Evolutionary conservation across 495 filamentous ascomycete genomes (phyloP).

Genomic region (Bryoglossum gracile): DNA sequence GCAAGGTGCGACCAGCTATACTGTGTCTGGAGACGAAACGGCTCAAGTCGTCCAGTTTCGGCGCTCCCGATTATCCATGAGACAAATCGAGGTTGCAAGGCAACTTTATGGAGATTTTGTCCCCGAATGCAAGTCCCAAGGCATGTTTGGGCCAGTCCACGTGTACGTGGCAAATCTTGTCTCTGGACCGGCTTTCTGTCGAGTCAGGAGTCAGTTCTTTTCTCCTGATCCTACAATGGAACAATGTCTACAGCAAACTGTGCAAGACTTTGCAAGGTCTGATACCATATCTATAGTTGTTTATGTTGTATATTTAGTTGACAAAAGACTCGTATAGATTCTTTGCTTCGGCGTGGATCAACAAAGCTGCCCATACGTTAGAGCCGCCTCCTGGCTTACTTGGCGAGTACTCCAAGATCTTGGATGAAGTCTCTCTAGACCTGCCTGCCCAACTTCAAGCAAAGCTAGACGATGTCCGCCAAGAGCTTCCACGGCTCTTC

Average conservation of each 20-base stretch:
- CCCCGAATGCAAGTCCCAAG: conserved; percentile 3
- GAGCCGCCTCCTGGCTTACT: conserved; percentile 14
- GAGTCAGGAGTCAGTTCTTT: conserved; percentile 11
- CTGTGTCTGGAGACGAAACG: conserved; percentile 9
- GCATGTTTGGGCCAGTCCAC: conserved; percentile 6
- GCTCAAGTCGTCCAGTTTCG: conserved; percentile 14
- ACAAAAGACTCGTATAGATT: conserved; percentile 17
- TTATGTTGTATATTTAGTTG: conserved; percentile 1
- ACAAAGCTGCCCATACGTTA: conserved; percentile 7
- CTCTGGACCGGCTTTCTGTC: conserved; percentile 10
- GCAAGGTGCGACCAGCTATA: conserved; percentile 15
- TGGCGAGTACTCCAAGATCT: conserved; percentile 13
- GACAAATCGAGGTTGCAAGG: conserved; percentile 12
- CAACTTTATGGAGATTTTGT: conserved; percentile 14
- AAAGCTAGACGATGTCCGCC: conserved; percentile 8
- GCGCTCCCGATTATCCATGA: conserved; percentile 12
- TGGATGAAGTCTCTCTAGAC: conserved; percentile 11
- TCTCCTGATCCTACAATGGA: not conserved
- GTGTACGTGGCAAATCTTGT: conserved; percentile 9
- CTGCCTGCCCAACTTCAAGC: conserved; percentile 6
- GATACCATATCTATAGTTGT: conserved; percentile 6
- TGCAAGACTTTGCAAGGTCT: conserved; percentile 25
- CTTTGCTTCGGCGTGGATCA: conserved; percentile 24
- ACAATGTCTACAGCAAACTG: conserved; percentile 16
- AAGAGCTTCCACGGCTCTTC: conserved; percentile 10